phyloP scores from a whole-genome alignment of 1,284 basidiomycete species.

The Melampsora americana region DNA sequence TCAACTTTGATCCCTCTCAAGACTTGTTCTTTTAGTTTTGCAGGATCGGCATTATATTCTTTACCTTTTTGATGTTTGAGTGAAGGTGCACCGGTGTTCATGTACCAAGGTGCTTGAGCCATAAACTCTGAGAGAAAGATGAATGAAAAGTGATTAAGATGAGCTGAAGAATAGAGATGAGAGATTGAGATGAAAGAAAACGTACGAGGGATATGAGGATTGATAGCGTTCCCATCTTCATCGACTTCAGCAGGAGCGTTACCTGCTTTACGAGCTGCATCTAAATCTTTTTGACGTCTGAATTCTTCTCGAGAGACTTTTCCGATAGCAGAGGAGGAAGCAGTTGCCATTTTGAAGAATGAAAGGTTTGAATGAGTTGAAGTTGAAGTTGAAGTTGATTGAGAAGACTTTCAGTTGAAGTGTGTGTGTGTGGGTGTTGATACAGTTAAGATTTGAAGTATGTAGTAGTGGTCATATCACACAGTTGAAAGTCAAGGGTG shows the following conservation, averaged over 20 bases:
- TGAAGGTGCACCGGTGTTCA: conserved; percentile 83
- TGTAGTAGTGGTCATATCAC: too few species aligned
- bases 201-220: conserved; percentile 94
- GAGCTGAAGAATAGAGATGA: background rate
- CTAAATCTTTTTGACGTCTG: conserved; percentile 88
- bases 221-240: conserved; percentile 89
- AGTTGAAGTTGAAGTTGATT: too few species aligned
- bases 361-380: background rate
- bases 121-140: conserved; percentile 67
- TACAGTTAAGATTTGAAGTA: too few species aligned
- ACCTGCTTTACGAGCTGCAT: conserved; percentile 88
- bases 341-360: conserved; percentile 46
- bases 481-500: too few species aligned
- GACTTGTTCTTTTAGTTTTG: conserved; percentile 85
- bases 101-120: conserved; percentile 92
- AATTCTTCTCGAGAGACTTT: conserved; percentile 92
- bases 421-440: too few species aligned
- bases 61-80: conserved; percentile 74
- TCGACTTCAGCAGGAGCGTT: conserved; percentile 92
- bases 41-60: conserved; percentile 64
- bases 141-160: conserved; percentile 29
- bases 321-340: conserved; percentile 60
- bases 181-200: conserved; percentile 44
- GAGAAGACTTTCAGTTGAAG: background rate
- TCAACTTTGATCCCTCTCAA: conserved; percentile 74